A percentile compares a stretch with the other conserved stretches of the same genome.
These are phyloP conservation scores for Stevia rebaudiana DNA, from an alignment of 140 eudicot genomes.

Conservation along the genomic window DNA sequence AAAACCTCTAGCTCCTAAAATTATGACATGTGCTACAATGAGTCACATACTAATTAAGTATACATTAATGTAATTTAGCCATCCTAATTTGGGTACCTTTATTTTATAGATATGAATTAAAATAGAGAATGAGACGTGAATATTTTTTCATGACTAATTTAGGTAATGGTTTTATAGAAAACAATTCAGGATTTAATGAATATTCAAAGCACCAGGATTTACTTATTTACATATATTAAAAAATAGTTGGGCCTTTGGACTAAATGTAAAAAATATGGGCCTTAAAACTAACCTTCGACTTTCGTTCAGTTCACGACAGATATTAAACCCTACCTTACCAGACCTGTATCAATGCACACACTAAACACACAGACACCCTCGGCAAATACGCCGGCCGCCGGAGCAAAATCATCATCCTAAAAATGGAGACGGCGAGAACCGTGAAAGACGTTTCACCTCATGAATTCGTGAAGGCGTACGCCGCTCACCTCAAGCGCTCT, in stretches of 20 bases:
- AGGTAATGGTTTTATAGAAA: too few species aligned
- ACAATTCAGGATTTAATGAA: not conserved
- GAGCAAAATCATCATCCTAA: constrained; percentile 3
- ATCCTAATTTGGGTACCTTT: too few species aligned
- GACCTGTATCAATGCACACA: constrained; percentile 14
- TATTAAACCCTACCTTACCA: constrained; percentile 31
- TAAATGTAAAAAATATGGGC: not conserved
- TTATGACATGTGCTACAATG: too few species aligned
- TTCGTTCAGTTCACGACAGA: not conserved
- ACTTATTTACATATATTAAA: too few species aligned
- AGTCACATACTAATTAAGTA: too few species aligned
- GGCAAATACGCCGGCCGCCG: constrained; percentile 20
- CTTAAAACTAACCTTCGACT: not conserved
- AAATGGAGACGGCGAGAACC: constrained; percentile 55
- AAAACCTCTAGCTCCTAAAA: too few species aligned
- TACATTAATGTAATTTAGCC: too few species aligned
- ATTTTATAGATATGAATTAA: too few species aligned
- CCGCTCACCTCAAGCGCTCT: constrained; percentile 71
- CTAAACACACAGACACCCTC: not conserved
- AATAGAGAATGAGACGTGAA: too few species aligned
- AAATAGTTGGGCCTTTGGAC: not conserved
- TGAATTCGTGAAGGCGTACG: constrained; percentile 53
- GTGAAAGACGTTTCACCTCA: constrained; percentile 33
- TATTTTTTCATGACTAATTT: too few species aligned
- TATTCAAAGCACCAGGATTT: not conserved